Evolutionary conservation across 768 basidiomycete genomes (phyloP), one percentile per base, ranked within the genome.

Genomic region (Boletus reticuloceps): DNA sequence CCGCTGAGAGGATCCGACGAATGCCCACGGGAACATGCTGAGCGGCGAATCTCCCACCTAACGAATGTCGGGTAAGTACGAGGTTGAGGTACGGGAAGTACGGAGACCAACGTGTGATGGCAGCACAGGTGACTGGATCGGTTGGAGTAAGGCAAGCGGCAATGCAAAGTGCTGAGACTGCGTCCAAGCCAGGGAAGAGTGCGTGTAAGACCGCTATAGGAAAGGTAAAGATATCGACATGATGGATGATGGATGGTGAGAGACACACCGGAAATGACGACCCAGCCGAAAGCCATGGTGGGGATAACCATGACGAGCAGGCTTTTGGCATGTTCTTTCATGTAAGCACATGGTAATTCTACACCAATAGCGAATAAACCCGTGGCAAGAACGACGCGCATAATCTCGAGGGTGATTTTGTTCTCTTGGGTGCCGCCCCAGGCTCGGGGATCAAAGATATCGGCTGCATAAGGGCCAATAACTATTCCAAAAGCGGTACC

Each of bases 361-460:
- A 96, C 92, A 3, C 96, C 96, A 32, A 98, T 92, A 8, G 95
- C 91, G 64, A 99, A 99, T 2, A 98, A 82, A 27, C 93, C 91
- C 2, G 90, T 87, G 4, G 88, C 95, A 43, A 99, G 88, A 47
- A 97, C 89, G 34, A 97, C 72, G 10, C 94, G 81, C 74, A 87
- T 94, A 17, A 96, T 74, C 70, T 96, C 94, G 19, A 92, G 79
- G 1, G 95, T 98, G 54, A 99, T 82, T 64, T 82, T 78, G 37
- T 72, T 73, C 36, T 75, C 64, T 14, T 71, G 62, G 5, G 66
- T 31, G 20, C 80, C 81, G 87, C 80, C 81, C 94, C 94, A 97
- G 4, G 77, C 75, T 4, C 88, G 79, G 7, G 94, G 94, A 61
- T 93, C 74, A 70, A 95, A 91, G 9, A 88, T 73, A 36, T 81